These are phyloP conservation scores for Pelargonium australe DNA, from an alignment of 441 rosid species.

Conservation along the genomic window DNA sequence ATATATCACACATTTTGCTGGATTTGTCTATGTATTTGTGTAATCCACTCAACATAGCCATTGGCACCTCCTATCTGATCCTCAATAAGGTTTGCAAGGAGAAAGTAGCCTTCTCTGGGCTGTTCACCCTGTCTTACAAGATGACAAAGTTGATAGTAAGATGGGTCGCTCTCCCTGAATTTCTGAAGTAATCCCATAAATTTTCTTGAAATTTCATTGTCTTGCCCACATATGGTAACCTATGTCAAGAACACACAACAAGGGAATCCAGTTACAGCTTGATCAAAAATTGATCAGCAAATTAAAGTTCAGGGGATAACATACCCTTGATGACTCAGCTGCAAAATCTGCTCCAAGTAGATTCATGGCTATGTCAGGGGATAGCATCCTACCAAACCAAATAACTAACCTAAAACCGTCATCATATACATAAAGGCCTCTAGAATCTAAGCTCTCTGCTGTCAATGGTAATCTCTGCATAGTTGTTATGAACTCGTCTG, in stretches of 20 bases:
- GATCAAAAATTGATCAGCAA: background rate
- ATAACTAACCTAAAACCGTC: conserved; percentile 77
- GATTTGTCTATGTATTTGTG: conserved; percentile 76
- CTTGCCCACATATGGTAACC: conserved; percentile 60
- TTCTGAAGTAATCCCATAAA: conserved; percentile 53
- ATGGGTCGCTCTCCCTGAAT: conserved; percentile 61
- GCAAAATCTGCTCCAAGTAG: conserved; percentile 83
- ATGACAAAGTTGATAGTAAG: conserved; percentile 63
- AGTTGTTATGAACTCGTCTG: conserved; percentile 35
- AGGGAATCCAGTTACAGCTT: background rate
- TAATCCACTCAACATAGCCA: conserved; percentile 79
- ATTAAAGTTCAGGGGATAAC: background rate
- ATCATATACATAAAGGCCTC: conserved; percentile 86
- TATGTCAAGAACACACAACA: conserved; percentile 27
- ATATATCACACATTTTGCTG: conserved; percentile 56
- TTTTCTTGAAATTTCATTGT: conserved; percentile 82
- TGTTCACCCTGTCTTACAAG: conserved; percentile 98
- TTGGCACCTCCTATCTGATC: conserved; percentile 68
- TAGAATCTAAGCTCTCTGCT: conserved; percentile 78
- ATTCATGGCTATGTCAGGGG: conserved; percentile 75
- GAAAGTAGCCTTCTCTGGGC: conserved; percentile 83
- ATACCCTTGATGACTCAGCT: conserved; percentile 82
- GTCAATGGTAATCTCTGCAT: conserved; percentile 57
- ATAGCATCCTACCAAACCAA: conserved; percentile 94
- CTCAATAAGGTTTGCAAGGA: conserved; percentile 75